These are phyloP conservation scores for Bocquillonia castaneifolia DNA, from an alignment of 441 rosid genomes.

Conservation along the genomic window DNA sequence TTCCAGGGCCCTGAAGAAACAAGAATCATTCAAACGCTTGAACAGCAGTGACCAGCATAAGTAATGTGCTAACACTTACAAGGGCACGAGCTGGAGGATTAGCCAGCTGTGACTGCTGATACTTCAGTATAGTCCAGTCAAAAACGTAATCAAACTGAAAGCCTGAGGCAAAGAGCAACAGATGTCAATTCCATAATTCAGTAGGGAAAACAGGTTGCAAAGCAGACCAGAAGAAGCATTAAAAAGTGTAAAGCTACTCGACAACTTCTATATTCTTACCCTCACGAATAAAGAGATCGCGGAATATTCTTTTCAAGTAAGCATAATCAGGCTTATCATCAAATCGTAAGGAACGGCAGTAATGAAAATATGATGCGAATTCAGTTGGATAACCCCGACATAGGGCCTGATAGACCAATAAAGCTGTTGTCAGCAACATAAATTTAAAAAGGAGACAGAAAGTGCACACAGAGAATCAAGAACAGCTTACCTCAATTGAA, in stretches of 20 bases:
- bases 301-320: conserved; percentile 79
- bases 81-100: conserved; percentile 68
- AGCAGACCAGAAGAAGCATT: background rate
- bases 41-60: background rate
- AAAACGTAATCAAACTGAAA: conserved; percentile 94
- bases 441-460: background rate
- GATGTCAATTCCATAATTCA: background rate
- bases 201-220: background rate
- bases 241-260: background rate
- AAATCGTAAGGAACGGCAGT: conserved; percentile 83
- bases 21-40: conserved; percentile 21
- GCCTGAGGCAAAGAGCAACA: conserved; percentile 41
- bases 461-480: background rate
- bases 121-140: conserved; percentile 96
- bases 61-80: conserved; percentile 32
- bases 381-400: conserved; percentile 93
- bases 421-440: background rate
- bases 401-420: conserved; percentile 46
- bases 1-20: conserved; percentile 61
- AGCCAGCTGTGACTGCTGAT: conserved; percentile 86
- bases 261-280: conserved; percentile 38
- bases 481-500: conserved; percentile 63
- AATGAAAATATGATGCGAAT: conserved; percentile 93
- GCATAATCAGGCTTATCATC: conserved; percentile 96
- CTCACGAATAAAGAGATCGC: conserved; percentile 94